phyloP scores from a whole-genome alignment of 495 filamentous ascomycete species.

The Darksidea phi region DNA sequence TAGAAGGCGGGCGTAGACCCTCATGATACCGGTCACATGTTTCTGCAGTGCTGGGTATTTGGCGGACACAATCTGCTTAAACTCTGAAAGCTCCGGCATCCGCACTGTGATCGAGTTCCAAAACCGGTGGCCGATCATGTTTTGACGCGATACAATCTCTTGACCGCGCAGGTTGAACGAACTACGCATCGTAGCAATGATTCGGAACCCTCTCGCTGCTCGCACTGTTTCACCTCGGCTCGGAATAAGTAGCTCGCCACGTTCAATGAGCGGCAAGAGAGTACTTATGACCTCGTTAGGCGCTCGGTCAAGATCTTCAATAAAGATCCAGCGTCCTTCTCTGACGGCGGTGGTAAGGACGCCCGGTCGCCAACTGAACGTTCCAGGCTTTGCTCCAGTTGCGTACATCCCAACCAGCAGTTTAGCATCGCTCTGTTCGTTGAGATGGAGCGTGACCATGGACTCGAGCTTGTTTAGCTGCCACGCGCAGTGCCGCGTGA shows the following conservation, averaged over 20 bases:
- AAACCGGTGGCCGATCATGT: slow-evolving; percentile 73
- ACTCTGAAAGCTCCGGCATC: slow-evolving; percentile 66
- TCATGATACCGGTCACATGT: slow-evolving; percentile 68
- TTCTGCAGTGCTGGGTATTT: slow-evolving; percentile 68
- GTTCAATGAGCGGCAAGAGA: slow-evolving; percentile 84
- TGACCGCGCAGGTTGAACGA: slow-evolving; percentile 68
- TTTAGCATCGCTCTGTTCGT: slow-evolving; percentile 96
- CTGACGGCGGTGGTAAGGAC: slow-evolving; percentile 88
- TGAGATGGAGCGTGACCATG: slow-evolving; percentile 89
- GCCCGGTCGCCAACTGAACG: slow-evolving; percentile 90
- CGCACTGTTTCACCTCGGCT: slow-evolving; percentile 80
- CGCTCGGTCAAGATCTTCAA: slow-evolving; percentile 94
- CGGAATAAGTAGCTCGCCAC: slow-evolving; percentile 80
- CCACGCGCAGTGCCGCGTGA: slow-evolving; percentile 78
- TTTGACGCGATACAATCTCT: slow-evolving; percentile 54
- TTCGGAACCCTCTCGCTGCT: slow-evolving; percentile 77
- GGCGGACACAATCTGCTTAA: slow-evolving; percentile 67
- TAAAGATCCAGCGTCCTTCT: slow-evolving; percentile 93
- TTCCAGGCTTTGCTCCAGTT: slow-evolving; percentile 76
- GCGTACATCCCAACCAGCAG: slow-evolving; percentile 91
- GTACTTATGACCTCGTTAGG: slow-evolving; percentile 93
- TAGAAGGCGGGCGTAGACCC: slow-evolving; percentile 69
- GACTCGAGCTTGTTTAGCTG: slow-evolving; percentile 68
- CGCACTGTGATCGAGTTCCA: slow-evolving; percentile 74
- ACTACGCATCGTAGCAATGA: slow-evolving; percentile 87